Percentiles rank a stretch among this genome's conserved stretches.
phyloP scores from a whole-genome alignment of 805 yeast species.

The Wickerhamomyces rabaulensis region DNA sequence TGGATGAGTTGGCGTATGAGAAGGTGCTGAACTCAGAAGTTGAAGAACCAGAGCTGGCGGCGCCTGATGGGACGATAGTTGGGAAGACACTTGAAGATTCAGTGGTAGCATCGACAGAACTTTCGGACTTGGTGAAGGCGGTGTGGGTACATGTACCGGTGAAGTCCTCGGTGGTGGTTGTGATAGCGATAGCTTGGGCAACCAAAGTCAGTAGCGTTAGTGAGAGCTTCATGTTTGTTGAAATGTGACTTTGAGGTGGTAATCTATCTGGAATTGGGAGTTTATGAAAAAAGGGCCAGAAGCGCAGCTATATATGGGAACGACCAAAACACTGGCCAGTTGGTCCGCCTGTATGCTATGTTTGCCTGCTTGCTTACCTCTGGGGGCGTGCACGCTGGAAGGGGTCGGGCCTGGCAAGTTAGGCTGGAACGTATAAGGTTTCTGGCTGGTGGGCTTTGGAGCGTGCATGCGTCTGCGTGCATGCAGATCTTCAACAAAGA shows the following conservation, averaged over 20 bases:
- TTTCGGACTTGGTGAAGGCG: slow-evolving; percentile 10
- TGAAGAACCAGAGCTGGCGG: background rate
- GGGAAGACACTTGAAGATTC: background rate
- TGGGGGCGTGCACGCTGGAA: background rate
- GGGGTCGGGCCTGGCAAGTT: background rate
- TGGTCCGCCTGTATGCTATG: background rate
- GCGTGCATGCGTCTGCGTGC: background rate
- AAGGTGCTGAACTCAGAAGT: background rate
- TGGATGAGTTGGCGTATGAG: background rate
- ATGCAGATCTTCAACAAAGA: background rate
- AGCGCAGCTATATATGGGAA: background rate
- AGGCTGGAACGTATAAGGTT: background rate
- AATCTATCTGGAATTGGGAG: background rate
- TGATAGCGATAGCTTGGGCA: slow-evolving; percentile 14
- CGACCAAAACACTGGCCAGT: background rate
- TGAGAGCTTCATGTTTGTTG: slow-evolving; percentile 5
- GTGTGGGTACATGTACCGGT: slow-evolving; percentile 16
- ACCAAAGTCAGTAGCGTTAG: slow-evolving; percentile 8
- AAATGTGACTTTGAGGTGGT: background rate
- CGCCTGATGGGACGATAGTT: background rate
- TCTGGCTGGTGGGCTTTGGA: background rate
- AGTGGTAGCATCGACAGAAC: background rate
- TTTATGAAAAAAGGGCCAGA: background rate
- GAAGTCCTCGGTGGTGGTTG: slow-evolving; percentile 18
- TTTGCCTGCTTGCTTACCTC: background rate